Base-by-base conservation (phyloP, 495 filamentous ascomycete genomes). In the Hypoxylon crocopeplum region DNA sequence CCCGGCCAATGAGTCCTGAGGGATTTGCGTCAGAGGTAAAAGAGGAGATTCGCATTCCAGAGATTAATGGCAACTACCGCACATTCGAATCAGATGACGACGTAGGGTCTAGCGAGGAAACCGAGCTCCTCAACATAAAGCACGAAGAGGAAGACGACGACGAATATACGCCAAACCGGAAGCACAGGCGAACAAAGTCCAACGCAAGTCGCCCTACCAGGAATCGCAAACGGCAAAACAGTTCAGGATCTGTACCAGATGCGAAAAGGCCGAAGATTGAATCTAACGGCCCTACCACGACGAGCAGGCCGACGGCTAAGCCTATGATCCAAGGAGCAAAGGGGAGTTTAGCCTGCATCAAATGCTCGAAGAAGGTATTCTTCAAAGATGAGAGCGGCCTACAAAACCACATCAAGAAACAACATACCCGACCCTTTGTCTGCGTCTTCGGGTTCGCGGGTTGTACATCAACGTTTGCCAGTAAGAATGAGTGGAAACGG, bases 401-500 rank as follows among this genome's bases (percentile, higher is more conserved):
- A 1, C 70, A 83, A 41, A 75, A 69, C 25, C 82, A 85, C 67
- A 73, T 77, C 62, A 77, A 79, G 57, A 75, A 76, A 46, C 70
- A 77, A 48, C 77, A 84, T 47, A 80, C 78, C 1, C 86, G 89
- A 2, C 83, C 85, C 0, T 97, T 93, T 70, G 74, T 79, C 40
- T 98, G 93, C 75, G 87, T 88, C 53, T 93, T 97, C 74, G 72
- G 56, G 2, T 61, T 66, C 32, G 62, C 62, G 17, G 62, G 62
- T 13, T 66, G 62, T 19, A 57, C 20, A 19, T 62, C 56, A 11
- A 66, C 62, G 2, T 66, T 66, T 41, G 57, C 62, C 4, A 66
- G 62, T 25, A 60, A 61, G 47, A 66, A 60, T 27, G 62, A 66
- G 70, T 98, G 91, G 91, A 93, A 97, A 71, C 86, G 93, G 0